Evolutionary conservation across 2,329 filamentous ascomycete genomes (phyloP), one percentile per base, ranked within the genome.

Genomic region (Aspergillus latus): DNA sequence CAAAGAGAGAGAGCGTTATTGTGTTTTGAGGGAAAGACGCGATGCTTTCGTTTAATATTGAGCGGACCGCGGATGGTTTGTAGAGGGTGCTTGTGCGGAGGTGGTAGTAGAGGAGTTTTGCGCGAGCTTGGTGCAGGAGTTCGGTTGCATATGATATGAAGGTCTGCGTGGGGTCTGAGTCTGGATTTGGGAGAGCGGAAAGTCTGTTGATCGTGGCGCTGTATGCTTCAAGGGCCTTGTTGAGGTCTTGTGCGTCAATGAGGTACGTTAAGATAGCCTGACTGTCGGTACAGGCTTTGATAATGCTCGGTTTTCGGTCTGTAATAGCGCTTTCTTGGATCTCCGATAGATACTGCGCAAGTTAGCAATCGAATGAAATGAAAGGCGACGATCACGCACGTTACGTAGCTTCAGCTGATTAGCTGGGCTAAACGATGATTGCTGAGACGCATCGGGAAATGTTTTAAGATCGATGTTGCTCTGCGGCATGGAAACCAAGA

Each of bases 21-120:
- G 85, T 89, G 74, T 96, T 97, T 48, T 79, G 78, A 0, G 92
- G 90, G 68, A 92, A 96, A 5, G 76, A 68, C 0, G 66, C 64
- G 21, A 94, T 77, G 59, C 87, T 88, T 2, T 78, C 74, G 4
- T 77, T 73, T 0, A 96, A 74, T 10, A 86, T 76, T 6, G 80
- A 73, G 43, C 88, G 86, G 34, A 95, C 71, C 15, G 86, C 80
- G 0, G 80, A 76, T 4, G 90, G 88, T 51, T 87, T 86, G 72
- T 89, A 91, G 2, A 87, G 81, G 3, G 84, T 84, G 51, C 74
- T 83, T 59, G 80, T 79, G 2, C 78, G 80, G 39, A 86, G 79
- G 70, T 95, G 87, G 59, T 84, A 74, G 58, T 85, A 83, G 1
- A 96, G 73, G 0, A 97, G 74, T 7, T 78, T 81, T 5, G 87